Base-by-base conservation (phyloP, 192 early-diverging fungal genomes). In the Entomortierella chlamydospora region DNA sequence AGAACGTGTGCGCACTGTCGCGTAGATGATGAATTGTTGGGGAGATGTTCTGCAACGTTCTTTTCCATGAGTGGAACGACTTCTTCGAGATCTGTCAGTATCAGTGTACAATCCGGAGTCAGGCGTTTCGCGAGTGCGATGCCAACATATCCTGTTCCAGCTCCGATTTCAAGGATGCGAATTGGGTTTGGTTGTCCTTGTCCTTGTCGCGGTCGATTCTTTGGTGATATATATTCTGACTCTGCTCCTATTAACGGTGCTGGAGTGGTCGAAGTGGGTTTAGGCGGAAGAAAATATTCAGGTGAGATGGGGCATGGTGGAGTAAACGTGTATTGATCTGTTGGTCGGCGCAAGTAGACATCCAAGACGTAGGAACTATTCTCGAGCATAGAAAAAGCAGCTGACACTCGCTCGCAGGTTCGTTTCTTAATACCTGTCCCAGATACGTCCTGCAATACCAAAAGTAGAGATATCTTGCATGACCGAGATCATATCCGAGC, bases 381-480 rank as follows among this genome's bases (percentile, higher is more conserved):
- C 34, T 7, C 25, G 22, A n/a, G 20, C 13, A 54, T 22, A 29
- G 18, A 58, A 30, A 9, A 45, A 53, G n/a, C n/a, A n/a, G n/a
- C n/a, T n/a, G n/a, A n/a, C n/a, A n/a, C n/a, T n/a, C n/a, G n/a
- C n/a, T n/a, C n/a, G 2, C 34, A 33, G 7, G n/a, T 68, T 0
- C 59, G 9, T 45, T 2, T 23, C 56, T 0, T 8, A 12, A 13
- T 74, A 87, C 86, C 84, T 85, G 30, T 87, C 67, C 86, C 86
- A 87, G 57, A 87, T 83, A 26, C 82, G 83, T 30, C 86, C 86
- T 18, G 86, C 86, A 23, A 87, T 70, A 11, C 86, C 86, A 77
- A 85, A 84, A 11, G 79, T 61, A 18, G 61, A 30, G 33, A 87
- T 70, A 53, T 87, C 83, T 39, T 87, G 86, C 65, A 81, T 70